Evolutionary conservation across 2,329 filamentous ascomycete species (phyloP).

Genomic region (Ramichloridium luteum): DNA sequence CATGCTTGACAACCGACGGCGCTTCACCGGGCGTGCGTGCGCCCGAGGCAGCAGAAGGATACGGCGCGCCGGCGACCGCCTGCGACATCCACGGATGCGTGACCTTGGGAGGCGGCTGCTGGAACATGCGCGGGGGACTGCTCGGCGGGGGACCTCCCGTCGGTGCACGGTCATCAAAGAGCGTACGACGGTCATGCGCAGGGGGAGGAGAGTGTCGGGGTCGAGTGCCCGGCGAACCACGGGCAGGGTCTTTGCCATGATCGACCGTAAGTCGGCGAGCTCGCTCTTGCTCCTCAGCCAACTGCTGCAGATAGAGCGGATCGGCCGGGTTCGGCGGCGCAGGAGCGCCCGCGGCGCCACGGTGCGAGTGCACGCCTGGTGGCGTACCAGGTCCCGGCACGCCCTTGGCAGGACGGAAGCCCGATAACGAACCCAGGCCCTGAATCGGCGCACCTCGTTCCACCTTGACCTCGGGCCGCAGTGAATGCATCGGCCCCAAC

Average conservation of each 20-base stretch:
- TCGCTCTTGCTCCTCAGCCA: conserved; percentile 22
- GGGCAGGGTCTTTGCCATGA: conserved; percentile 8
- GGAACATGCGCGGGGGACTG: not conserved
- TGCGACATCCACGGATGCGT: not conserved
- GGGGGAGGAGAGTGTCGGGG: conserved; percentile 9
- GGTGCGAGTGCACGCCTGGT: no score
- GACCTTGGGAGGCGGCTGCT: conserved; percentile 7
- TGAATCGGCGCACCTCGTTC: no score
- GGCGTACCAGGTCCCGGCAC: no score
- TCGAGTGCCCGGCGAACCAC: conserved; percentile 20
- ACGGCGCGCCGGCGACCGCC: not conserved
- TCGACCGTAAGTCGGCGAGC: conserved; percentile 15
- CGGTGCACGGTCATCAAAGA: conserved; percentile 20
- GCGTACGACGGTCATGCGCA: conserved; percentile 16
- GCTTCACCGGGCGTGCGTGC: no score
- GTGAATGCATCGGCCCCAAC: no score
- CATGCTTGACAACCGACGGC: no score
- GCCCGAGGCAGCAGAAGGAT: conserved; percentile 1
- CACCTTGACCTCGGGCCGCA: no score
- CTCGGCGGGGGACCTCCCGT: conserved; percentile 7
- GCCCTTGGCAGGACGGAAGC: no score
- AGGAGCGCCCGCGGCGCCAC: no score
- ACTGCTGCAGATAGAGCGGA: conserved; percentile 15
- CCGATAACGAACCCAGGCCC: no score
- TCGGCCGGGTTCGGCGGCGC: conserved; percentile 15